These are phyloP conservation scores for Colletotrichum tabaci DNA, from an alignment of 2,329 filamentous ascomycete genomes.

Conservation along the genomic window DNA sequence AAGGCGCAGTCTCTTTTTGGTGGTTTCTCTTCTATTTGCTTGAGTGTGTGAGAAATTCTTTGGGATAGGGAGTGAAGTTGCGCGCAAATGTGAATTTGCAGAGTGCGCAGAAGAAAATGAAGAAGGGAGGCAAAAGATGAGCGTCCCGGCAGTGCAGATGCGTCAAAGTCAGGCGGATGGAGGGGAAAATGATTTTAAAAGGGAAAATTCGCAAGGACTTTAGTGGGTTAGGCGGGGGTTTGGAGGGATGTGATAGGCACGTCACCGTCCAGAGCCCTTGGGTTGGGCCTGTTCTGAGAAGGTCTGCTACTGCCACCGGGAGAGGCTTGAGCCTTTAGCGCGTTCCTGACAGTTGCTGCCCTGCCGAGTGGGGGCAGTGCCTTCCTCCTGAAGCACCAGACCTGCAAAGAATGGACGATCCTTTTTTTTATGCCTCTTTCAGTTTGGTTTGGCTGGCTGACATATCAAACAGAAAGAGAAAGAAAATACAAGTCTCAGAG, in stretches of 20 bases:
- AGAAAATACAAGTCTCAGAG: not conserved
- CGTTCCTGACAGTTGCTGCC: conserved; percentile 35
- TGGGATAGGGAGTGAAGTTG: conserved; percentile 12
- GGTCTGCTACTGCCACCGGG: conserved; percentile 20
- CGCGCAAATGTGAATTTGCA: conserved; percentile 24
- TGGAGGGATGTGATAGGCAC: conserved; percentile 41
- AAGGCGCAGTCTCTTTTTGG: not conserved
- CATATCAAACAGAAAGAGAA: conserved; percentile 15
- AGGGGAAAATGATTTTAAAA: conserved; percentile 44
- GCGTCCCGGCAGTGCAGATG: conserved; percentile 21
- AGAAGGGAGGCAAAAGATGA: conserved; percentile 15
- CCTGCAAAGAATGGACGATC: conserved; percentile 6
- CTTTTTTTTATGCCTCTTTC: conserved; percentile 1
- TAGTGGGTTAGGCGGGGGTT: conserved; percentile 45
- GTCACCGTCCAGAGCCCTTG: conserved; percentile 36
- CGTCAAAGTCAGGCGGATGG: conserved; percentile 26
- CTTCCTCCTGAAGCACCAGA: conserved; percentile 23
- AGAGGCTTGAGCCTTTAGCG: conserved; percentile 23
- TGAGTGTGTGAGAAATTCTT: not conserved
- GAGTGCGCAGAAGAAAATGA: conserved; percentile 21
- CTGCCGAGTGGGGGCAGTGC: conserved; percentile 34
- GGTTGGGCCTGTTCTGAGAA: conserved; percentile 19
- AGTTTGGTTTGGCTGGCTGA: conserved; percentile 21
- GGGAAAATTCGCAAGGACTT: conserved; percentile 44
- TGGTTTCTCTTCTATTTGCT: not conserved